Percentiles rank a stretch among this genome's conserved stretches.
These are phyloP conservation scores for Malus fusca DNA, from an alignment of 306 rosid species.

Conservation along the genomic window DNA sequence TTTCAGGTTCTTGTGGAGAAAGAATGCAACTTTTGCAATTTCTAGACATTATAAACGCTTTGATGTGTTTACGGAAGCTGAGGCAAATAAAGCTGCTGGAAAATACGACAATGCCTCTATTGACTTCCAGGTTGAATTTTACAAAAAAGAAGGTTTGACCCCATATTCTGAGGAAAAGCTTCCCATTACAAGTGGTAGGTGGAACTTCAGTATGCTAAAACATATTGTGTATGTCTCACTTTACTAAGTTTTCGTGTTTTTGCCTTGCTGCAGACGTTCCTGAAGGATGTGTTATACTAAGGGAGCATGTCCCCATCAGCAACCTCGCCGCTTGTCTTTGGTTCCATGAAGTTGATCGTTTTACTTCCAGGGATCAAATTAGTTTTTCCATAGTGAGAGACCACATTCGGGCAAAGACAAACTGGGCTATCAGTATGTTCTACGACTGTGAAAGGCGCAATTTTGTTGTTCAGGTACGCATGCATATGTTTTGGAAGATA, in stretches of 20 bases:
- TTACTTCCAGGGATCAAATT: conserved; percentile 91
- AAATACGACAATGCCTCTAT: conserved; percentile 82
- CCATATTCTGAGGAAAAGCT: conserved; percentile 84
- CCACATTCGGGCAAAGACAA: conserved; percentile 47
- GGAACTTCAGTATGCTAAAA: conserved; percentile 15
- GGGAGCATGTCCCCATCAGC: conserved; percentile 91
- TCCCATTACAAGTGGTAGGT: conserved; percentile 88
- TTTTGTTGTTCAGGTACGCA: conserved; percentile 76
- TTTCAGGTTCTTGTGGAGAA: conserved; percentile 92
- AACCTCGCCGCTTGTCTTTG: conserved; percentile 89
- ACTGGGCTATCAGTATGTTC: conserved; percentile 76
- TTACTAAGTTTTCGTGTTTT: conserved; percentile 17
- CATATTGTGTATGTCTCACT: not conserved
- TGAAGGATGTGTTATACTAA: conserved; percentile 83
- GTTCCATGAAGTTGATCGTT: conserved; percentile 97
- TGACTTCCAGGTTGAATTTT: conserved; percentile 79
- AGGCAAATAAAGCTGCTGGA: conserved; percentile 92
- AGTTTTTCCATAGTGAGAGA: conserved; percentile 83
- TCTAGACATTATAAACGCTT: conserved; percentile 93
- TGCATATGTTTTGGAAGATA: not conserved
- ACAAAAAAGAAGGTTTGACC: conserved; percentile 78
- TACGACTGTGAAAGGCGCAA: conserved; percentile 88
- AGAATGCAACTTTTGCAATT: conserved; percentile 86
- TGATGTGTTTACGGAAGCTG: conserved; percentile 87
- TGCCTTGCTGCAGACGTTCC: conserved; percentile 81